Percentiles rank a stretch among this genome's conserved stretches.
Evolutionary conservation across 1,284 basidiomycete genomes (phyloP).

Genomic region (Papiliotrema fonsecae): DNA sequence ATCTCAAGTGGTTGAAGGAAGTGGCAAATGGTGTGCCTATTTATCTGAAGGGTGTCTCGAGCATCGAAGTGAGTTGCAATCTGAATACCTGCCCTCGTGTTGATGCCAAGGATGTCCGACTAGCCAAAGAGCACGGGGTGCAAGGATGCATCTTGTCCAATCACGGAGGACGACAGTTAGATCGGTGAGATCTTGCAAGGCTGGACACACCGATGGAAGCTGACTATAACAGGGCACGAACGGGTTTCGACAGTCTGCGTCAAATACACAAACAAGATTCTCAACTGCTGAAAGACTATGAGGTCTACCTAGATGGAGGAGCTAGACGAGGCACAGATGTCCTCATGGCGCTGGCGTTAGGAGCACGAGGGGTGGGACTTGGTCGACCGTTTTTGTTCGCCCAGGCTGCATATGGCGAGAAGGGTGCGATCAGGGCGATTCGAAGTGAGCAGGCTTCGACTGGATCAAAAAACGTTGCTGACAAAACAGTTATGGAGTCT

Average conservation of each 20-base stretch:
- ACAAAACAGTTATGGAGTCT: neutral
- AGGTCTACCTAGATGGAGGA: slow-evolving; percentile 52
- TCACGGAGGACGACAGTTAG: slow-evolving; percentile 40
- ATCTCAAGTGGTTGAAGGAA: slow-evolving; percentile 48
- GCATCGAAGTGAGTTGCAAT: slow-evolving; percentile 24
- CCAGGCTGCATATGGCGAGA: slow-evolving; percentile 48
- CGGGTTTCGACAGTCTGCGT: slow-evolving; percentile 41
- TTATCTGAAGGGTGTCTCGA: slow-evolving; percentile 50
- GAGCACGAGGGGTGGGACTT: slow-evolving; percentile 50
- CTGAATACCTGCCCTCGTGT: neutral
- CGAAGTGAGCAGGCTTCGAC: slow-evolving; percentile 31
- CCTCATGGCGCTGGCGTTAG: slow-evolving; percentile 50
- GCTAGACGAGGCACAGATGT: slow-evolving; percentile 49
- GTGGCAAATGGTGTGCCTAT: slow-evolving; percentile 46
- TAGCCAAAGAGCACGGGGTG: slow-evolving; percentile 48
- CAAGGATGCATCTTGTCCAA: slow-evolving; percentile 49
- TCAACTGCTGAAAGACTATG: slow-evolving; percentile 40
- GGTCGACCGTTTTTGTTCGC: slow-evolving; percentile 48
- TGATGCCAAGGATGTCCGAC: slow-evolving; percentile 42
- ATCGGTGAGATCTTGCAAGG: slow-evolving; percentile 17
- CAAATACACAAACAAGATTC: slow-evolving; percentile 46
- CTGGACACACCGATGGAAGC: neutral
- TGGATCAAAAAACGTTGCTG: too few relatives aligned
- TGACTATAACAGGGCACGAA: slow-evolving; percentile 29
- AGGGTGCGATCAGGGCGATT: slow-evolving; percentile 48